phyloP scores from a whole-genome alignment of 768 basidiomycete genomes.

The Cyclocybe aegerita region DNA sequence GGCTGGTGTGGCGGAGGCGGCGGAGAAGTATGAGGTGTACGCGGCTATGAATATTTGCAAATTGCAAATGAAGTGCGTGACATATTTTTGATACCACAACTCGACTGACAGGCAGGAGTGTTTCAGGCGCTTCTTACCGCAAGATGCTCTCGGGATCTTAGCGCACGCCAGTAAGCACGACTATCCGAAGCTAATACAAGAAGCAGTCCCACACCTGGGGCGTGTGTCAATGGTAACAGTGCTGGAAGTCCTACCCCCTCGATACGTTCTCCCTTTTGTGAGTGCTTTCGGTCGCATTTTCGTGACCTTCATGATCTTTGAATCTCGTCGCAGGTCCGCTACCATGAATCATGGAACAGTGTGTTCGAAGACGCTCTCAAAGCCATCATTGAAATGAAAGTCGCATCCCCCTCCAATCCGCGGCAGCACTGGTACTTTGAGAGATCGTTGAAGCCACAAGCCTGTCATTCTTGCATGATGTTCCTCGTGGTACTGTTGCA shows the following conservation, averaged over 20 bases:
- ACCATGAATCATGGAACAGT: constrained; percentile 7
- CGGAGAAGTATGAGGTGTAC: constrained; percentile 27
- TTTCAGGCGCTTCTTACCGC: constrained; percentile 11
- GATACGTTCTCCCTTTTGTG: constrained; percentile 17
- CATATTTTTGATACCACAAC: background rate
- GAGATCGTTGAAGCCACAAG: constrained; percentile 3
- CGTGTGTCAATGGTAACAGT: constrained; percentile 9
- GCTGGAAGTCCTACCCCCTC: constrained; percentile 9
- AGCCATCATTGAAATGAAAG: background rate
- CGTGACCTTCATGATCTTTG: background rate
- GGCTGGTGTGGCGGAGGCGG: constrained; percentile 22
- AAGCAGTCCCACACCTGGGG: constrained; percentile 17
- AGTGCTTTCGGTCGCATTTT: background rate
- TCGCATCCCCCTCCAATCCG: background rate
- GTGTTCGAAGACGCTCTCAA: constrained; percentile 11
- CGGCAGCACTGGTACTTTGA: constrained; percentile 5
- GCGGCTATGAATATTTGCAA: constrained; percentile 23
- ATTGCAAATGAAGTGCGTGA: constrained; percentile 20
- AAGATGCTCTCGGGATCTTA: constrained; percentile 17
- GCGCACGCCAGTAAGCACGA: constrained; percentile 20
- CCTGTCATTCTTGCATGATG: constrained; percentile 12
- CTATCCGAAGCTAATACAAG: constrained; percentile 18
- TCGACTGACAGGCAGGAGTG: background rate
- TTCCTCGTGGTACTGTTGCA: constrained; percentile 4
- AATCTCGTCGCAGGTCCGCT: constrained; percentile 6